These are phyloP conservation scores for Pythium apleroticum DNA, from an alignment of 352 stramenopile species.

Conservation along the genomic window DNA sequence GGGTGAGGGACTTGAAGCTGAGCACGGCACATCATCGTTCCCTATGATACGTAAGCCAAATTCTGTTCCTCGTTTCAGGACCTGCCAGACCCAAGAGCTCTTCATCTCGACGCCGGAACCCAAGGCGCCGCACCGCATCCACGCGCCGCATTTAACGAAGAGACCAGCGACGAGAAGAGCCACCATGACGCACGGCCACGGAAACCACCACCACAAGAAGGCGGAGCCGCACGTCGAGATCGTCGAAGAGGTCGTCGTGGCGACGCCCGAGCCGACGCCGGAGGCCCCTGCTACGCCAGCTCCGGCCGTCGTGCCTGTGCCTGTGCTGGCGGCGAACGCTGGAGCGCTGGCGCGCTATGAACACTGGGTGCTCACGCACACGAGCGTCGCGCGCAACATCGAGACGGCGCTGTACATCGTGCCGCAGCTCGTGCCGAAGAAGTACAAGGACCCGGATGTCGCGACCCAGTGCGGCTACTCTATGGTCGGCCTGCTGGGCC, in stretches of 20 bases:
- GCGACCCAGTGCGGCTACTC: conserved; percentile 79
- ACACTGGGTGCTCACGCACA: conserved; percentile 58
- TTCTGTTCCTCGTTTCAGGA: conserved; percentile 8
- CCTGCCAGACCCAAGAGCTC: background rate
- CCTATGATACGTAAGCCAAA: conserved; percentile 24
- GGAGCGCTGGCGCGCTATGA: conserved; percentile 51
- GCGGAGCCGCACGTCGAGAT: conserved; percentile 4
- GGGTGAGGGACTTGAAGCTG: conserved; percentile 10
- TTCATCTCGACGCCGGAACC: background rate
- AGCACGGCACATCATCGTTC: background rate
- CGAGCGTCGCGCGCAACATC: conserved; percentile 65
- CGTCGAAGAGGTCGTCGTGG: background rate
- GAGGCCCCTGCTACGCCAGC: conserved; percentile 1
- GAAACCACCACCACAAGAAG: conserved; percentile 25
- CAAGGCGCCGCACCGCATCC: background rate
- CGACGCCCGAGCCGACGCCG: conserved; percentile 18
- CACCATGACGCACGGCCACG: conserved; percentile 20
- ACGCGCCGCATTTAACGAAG: conserved; percentile 16
- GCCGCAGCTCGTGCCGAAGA: conserved; percentile 76
- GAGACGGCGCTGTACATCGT: conserved; percentile 80
- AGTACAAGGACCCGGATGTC: conserved; percentile 57
- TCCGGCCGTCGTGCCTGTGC: background rate
- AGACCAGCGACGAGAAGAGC: background rate
- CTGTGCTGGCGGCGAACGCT: conserved; percentile 11
- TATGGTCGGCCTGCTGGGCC: conserved; percentile 65